phyloP scores from a whole-genome alignment of 176 grass and related monocot species.

The Miscanthus lutarioriparius region DNA sequence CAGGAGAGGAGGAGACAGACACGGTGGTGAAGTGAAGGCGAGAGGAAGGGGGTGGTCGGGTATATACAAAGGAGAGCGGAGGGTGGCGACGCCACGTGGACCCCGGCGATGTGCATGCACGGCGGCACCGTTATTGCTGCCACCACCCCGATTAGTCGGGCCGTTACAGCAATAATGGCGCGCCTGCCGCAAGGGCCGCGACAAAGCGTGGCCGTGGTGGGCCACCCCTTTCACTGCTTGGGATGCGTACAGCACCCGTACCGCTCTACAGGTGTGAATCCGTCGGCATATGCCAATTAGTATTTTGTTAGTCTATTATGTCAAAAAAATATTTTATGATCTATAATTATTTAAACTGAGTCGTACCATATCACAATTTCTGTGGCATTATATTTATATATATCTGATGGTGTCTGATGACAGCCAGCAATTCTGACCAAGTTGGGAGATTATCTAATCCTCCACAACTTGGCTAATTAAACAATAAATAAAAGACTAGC shows the following conservation, averaged over 20 bases:
- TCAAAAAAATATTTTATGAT: too few relatives aligned
- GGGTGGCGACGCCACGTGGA: neutral
- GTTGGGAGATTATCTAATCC: neutral
- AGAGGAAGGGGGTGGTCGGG: neutral
- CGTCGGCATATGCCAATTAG: neutral
- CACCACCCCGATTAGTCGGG: too few relatives aligned
- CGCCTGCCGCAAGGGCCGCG: constrained; percentile 9
- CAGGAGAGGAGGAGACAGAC: neutral
- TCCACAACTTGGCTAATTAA: neutral
- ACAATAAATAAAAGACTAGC: neutral
- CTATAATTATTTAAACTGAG: too few relatives aligned
- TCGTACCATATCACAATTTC: too few relatives aligned
- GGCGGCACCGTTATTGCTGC: neutral
- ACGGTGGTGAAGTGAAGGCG: neutral
- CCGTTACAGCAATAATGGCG: constrained; percentile 7
- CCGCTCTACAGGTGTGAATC: neutral
- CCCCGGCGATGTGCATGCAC: neutral
- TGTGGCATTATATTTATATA: too few relatives aligned
- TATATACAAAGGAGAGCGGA: neutral
- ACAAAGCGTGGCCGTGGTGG: constrained; percentile 4
- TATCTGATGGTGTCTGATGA: neutral
- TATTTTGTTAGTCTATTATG: neutral
- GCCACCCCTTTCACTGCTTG: neutral
- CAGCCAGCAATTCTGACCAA: neutral
- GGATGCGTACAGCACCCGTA: neutral